Evolutionary conservation across 192 early-diverging fungal species (phyloP), one percentile per base, ranked within the genome.

Genomic region (Podila clonocystis): DNA sequence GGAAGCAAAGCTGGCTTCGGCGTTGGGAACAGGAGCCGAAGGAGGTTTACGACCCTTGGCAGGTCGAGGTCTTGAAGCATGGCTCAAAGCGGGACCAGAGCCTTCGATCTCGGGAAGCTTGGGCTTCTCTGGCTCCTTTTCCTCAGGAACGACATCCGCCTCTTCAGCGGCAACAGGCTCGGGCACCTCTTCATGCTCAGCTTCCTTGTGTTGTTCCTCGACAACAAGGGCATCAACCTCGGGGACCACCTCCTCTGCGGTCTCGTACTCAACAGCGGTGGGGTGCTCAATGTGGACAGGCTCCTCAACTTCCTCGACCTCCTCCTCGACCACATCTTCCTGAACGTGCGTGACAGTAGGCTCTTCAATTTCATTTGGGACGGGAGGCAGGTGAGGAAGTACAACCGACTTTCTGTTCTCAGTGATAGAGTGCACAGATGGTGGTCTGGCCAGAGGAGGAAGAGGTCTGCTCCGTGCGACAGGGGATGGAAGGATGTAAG

Each of bases 401-500:
- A 65, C 58, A 15, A 71, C 52, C 33, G 58, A 69, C 8, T 55
- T 68, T 28, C 71, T 62, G 28, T 72, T 80, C 62, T 73, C 67
- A 13, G 65, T 28, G 3, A 62, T 49, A n/a, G 74, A 64, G 34
- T 79, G 77, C 48, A 84, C 64, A 2, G 83, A 72, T 12, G 83
- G 83, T 50, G 73, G 83, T 69, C 74, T 69, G 7, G 83, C 74
- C 61, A 85, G 70, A 3, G 83, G 66, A 28, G 78, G 70, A 66
- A 79, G 34, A 19, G 75, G 59, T 15, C 75, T 50, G 49, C 55
- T 78, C 22, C 77, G 70, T 8, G 71, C 55, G 11, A 80, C 71
- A 9, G 77, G 77, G 5, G 77, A 65, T 0, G 77, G 77, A n/a
- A 80, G 38, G 22, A 80, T 73, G 31, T 73, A 72, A 3, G 77